phyloP scores from a whole-genome alignment of 805 yeast genomes.

The Yamadazyma paraphyllophila region DNA sequence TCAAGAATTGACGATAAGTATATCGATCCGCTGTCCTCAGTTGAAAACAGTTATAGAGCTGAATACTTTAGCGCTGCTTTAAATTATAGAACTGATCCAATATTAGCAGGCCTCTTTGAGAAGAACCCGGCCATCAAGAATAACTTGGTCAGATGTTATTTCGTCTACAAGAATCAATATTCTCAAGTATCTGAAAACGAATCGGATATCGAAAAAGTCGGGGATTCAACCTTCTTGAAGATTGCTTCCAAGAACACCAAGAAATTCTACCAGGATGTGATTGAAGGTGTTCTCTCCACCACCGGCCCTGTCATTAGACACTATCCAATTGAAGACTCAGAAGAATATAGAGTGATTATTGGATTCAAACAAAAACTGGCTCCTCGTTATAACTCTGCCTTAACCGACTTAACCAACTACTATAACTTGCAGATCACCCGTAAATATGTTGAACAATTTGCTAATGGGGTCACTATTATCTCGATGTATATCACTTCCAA shows the following conservation, averaged over 20 bases:
- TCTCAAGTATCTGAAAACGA: slow-evolving; percentile 18
- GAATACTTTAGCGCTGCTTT: slow-evolving; percentile 76
- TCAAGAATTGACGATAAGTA: slow-evolving; percentile 77
- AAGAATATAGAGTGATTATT: slow-evolving; percentile 83
- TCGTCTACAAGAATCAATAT: slow-evolving; percentile 69
- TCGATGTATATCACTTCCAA: slow-evolving; percentile 78
- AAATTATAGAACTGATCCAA: slow-evolving; percentile 45
- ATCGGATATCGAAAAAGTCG: slow-evolving; percentile 61
- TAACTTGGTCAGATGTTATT: slow-evolving; percentile 66
- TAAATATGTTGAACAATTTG: slow-evolving; percentile 91
- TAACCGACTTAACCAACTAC: slow-evolving; percentile 82
- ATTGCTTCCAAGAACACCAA: slow-evolving; percentile 82
- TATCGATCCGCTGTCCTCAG: slow-evolving; percentile 51
- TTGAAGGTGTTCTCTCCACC: slow-evolving; percentile 63
- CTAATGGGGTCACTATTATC: slow-evolving; percentile 82
- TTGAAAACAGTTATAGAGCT: slow-evolving; percentile 55
- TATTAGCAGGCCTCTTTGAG: slow-evolving; percentile 35
- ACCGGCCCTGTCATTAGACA: slow-evolving; percentile 94
- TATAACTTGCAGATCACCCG: slow-evolving; percentile 82
- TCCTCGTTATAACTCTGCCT: slow-evolving; percentile 82
- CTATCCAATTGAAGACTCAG: slow-evolving; percentile 71
- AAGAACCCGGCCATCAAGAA: slow-evolving; percentile 35
- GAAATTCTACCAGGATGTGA: slow-evolving; percentile 67
- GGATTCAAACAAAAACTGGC: slow-evolving; percentile 85
- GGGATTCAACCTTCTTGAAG: slow-evolving; percentile 74